Conservation (phyloP, 2,329 filamentous ascomycete genomes). For the Scorias spongiosa region DNA sequence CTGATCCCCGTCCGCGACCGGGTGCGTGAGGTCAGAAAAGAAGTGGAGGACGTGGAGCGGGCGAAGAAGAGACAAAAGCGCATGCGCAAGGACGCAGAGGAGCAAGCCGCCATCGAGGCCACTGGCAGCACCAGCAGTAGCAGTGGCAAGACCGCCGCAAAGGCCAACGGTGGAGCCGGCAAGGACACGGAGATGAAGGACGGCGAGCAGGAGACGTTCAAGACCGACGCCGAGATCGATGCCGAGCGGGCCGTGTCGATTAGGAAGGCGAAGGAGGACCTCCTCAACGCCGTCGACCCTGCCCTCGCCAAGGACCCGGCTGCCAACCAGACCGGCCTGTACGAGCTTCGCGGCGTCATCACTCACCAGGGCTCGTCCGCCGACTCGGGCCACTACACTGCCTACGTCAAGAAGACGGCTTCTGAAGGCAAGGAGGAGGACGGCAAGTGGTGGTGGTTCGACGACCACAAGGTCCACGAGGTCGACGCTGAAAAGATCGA, state of each 20-base stretch:
- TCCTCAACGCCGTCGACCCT: constrained; percentile 61
- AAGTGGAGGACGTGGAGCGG: constrained; percentile 84
- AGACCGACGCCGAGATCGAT: constrained; percentile 87
- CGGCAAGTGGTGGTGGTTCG: constrained; percentile 99
- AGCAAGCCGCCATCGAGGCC: constrained; percentile 26
- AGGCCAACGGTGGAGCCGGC: constrained; percentile 28
- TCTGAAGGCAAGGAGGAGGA: constrained; percentile 71
- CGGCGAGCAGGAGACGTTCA: constrained; percentile 61
- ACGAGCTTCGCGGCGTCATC: constrained; percentile 85
- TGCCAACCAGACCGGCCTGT: constrained; percentile 85
- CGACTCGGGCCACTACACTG: constrained; percentile 95
- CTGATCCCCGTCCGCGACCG: constrained; percentile 90
- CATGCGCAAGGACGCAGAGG: constrained; percentile 40
- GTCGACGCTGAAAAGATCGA: constrained; percentile 85
- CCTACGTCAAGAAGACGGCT: constrained; percentile 91
- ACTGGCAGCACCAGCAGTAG: constrained; percentile 30
- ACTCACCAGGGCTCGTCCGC: constrained; percentile 94
- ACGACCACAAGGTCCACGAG: constrained; percentile 92
- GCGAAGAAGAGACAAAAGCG: constrained; percentile 83
- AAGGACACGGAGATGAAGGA: constrained; percentile 61
- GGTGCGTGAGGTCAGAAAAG: constrained; percentile 86
- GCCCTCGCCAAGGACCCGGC: constrained; percentile 62
- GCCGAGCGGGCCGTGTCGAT: constrained; percentile 66
- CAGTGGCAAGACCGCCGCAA: constrained; percentile 18
- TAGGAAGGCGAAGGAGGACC: constrained; percentile 70